Percentiles rank a stretch among this genome's conserved stretches.
Evolutionary conservation across 1,284 basidiomycete species (phyloP).

Genomic region (Wolfiporia cocos): DNA sequence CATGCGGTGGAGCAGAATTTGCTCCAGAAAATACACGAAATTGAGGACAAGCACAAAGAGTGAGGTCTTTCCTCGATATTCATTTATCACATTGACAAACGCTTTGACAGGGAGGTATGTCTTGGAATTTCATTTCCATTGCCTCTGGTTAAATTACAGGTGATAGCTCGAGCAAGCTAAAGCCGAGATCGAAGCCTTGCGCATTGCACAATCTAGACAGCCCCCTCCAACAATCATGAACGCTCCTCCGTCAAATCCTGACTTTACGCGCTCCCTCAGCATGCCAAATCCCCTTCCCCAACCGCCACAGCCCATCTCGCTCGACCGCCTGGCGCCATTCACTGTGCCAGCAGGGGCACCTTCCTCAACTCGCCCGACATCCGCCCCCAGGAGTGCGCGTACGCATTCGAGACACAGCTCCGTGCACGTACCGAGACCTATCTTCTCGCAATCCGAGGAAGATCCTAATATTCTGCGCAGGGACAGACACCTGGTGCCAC

Average conservation of each 20-base stretch:
- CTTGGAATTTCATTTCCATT: no score
- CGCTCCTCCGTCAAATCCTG: constrained; percentile 8
- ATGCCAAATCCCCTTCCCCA: constrained; percentile 18
- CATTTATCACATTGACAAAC: no score
- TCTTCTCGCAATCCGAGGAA: no score
- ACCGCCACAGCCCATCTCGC: constrained; percentile 15
- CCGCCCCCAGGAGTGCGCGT: no score
- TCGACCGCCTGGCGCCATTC: constrained; percentile 4
- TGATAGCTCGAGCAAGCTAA: constrained; percentile 2
- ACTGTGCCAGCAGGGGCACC: no score
- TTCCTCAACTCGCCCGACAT: no score
- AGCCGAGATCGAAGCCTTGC: background rate
- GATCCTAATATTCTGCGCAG: constrained; percentile 10
- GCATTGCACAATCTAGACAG: background rate
- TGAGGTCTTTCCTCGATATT: constrained; percentile 17
- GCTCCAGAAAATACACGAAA: constrained; percentile 22
- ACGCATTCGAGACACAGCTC: no score
- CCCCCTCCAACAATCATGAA: background rate
- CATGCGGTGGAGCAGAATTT: constrained; percentile 29
- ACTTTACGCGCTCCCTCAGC: constrained; percentile 14
- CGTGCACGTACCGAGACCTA: no score
- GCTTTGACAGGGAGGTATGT: no score
- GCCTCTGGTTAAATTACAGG: no score
- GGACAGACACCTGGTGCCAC: constrained; percentile 12
- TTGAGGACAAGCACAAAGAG: constrained; percentile 23